A percentile compares a stretch with the other conserved stretches of the same genome.
These are phyloP conservation scores for Citrus unshiu DNA, from an alignment of 345 rosid species.

Conservation along the genomic window DNA sequence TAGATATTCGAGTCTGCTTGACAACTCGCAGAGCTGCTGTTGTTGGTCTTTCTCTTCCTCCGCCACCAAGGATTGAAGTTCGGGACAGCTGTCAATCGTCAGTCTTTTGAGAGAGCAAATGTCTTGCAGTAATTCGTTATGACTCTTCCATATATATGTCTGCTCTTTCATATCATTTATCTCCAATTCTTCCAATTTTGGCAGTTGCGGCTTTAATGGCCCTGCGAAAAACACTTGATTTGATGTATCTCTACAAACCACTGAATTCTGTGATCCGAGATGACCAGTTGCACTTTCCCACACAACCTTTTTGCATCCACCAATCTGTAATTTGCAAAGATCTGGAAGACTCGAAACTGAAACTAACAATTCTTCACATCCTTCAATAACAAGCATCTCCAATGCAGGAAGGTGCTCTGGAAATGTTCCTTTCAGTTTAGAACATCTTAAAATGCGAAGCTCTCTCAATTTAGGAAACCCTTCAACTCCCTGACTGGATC, in stretches of 20 bases:
- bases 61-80: not conserved
- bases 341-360: not conserved
- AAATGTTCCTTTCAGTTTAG: constrained; percentile 15
- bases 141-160: not conserved
- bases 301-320: constrained; percentile 5
- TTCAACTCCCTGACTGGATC: not conserved
- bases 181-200: not conserved
- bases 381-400: not conserved
- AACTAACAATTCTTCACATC: not conserved
- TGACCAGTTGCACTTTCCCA: not conserved
- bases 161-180: not conserved
- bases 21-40: not conserved
- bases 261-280: not conserved
- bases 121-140: not conserved
- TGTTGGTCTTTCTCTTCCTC: constrained; percentile 1
- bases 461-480: constrained; percentile 25
- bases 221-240: not conserved
- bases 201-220: not conserved
- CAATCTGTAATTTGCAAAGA: not conserved
- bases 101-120: not conserved
- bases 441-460: constrained; percentile 27
- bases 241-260: not conserved
- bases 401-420: constrained; percentile 17
- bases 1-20: no score
- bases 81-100: not conserved